Evolutionary conservation across 495 filamentous ascomycete genomes (phyloP), one percentile per base, ranked within the genome.

Genomic region (Hyphodiscus hymeniophilus): DNA sequence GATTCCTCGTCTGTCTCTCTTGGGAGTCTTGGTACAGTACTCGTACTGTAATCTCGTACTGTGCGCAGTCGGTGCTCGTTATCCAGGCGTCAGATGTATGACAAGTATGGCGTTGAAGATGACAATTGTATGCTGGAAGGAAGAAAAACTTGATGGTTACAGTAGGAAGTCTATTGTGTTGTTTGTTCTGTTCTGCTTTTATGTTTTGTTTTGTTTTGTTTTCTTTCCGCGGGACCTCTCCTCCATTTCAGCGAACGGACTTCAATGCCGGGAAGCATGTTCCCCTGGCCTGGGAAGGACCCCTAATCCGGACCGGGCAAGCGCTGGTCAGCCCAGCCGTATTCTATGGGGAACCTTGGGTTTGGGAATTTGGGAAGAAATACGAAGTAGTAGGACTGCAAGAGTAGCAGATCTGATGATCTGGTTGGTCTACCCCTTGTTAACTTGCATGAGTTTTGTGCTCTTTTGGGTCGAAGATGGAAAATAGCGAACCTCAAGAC

Each of bases 51-150:
- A n/a, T n/a, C n/a, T n/a, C n/a, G n/a, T n/a, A n/a, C n/a, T n/a
- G n/a, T 41, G 20, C 26, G 40, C 20, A n/a, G 32, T 47, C 26
- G 26, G 26, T 28, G 26, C 26, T 28, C 26, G 4, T 31, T 51
- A 51, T 51, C 48, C 48, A 51, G 39, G 45, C 45, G 21, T 39
- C 48, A 42, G 22, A 23, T 16, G 18, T 28, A 43, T n/a, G 26
- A 23, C 26, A 24, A 2, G 12, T 4, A 32, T 16, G 11, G 24
- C 26, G 13, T n/a, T 38, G 10, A 28, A 28, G 26, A 28, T 28
- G 10, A 28, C 26, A 10, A 28, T 28, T 10, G 10, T 28, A 28
- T 28, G 26, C 26, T 28, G 26, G 4, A 28, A 6, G 15, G 6
- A 31, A 23, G 7, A 23, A 22, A 43, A 23, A n/a, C 17, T 43